These are phyloP conservation scores for Pseudopyrenochaeta lycopersici DNA, from an alignment of 2,329 filamentous ascomycete species.

Conservation along the genomic window DNA sequence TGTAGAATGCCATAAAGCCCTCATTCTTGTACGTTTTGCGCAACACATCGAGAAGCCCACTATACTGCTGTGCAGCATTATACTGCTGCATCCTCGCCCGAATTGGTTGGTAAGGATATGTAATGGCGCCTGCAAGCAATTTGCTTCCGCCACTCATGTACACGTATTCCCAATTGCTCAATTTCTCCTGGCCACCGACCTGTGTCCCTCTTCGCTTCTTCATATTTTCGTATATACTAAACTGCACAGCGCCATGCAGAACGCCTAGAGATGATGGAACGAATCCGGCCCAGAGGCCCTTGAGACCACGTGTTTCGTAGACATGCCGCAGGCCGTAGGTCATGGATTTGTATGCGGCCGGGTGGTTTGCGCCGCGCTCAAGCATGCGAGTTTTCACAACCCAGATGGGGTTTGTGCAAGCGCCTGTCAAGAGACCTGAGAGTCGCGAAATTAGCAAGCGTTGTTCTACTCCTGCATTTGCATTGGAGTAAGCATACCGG, in stretches of 20 bases:
- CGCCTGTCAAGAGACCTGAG: slow-evolving; percentile 76
- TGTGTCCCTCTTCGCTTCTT: slow-evolving; percentile 66
- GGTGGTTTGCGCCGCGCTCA: slow-evolving; percentile 76
- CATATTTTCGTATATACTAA: slow-evolving; percentile 87
- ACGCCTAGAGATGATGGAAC: slow-evolving; percentile 85
- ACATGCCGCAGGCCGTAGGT: slow-evolving; percentile 74
- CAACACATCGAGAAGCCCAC: slow-evolving; percentile 75
- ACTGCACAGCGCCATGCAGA: slow-evolving; percentile 92
- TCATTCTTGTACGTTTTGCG: slow-evolving; percentile 80
- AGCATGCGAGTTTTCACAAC: slow-evolving; percentile 98
- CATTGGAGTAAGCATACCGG: slow-evolving; percentile 54
- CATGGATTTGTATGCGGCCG: slow-evolving; percentile 84
- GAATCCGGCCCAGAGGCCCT: slow-evolving; percentile 88
- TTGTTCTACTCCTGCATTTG: background rate
- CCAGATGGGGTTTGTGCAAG: slow-evolving; percentile 95
- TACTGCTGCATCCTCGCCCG: slow-evolving; percentile 90
- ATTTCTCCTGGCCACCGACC: slow-evolving; percentile 48
- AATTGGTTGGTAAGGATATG: slow-evolving; percentile 95
- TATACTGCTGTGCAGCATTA: slow-evolving; percentile 78
- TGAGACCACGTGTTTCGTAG: slow-evolving; percentile 73
- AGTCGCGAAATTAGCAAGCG: slow-evolving; percentile 14
- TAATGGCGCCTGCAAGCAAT: slow-evolving; percentile 85
- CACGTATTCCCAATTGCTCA: slow-evolving; percentile 81
- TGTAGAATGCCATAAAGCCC: slow-evolving; percentile 86
- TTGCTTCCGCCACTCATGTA: slow-evolving; percentile 82